These are phyloP conservation scores for Phytophthora sojae DNA, from an alignment of 352 stramenopile species.

Conservation along the genomic window DNA sequence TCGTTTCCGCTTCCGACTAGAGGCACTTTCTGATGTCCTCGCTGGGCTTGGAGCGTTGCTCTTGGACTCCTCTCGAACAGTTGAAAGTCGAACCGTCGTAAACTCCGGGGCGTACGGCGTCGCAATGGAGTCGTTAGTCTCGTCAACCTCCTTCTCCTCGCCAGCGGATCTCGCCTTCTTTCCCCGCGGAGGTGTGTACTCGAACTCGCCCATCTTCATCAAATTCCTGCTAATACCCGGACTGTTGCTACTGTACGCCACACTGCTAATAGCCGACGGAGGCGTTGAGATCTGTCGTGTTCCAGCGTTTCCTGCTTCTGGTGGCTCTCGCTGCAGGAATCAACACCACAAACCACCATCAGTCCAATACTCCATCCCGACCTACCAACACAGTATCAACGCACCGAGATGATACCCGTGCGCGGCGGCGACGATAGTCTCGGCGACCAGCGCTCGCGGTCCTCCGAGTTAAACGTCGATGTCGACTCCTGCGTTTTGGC, in stretches of 20 bases:
- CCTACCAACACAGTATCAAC: not conserved
- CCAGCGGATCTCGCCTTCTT: slow-evolving; percentile 29
- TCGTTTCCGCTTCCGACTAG: slow-evolving; percentile 61
- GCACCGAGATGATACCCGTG: slow-evolving; percentile 59
- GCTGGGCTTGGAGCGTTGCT: slow-evolving; percentile 13
- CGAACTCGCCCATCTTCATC: slow-evolving; percentile 85
- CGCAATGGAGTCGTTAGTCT: slow-evolving; percentile 41
- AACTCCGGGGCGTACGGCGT: slow-evolving; percentile 67
- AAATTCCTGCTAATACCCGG: slow-evolving; percentile 79
- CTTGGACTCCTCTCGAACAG: slow-evolving; percentile 10
- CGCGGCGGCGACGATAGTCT: slow-evolving; percentile 62
- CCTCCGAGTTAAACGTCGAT: slow-evolving; percentile 59
- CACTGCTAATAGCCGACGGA: slow-evolving; percentile 78
- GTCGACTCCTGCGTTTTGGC: slow-evolving; percentile 46
- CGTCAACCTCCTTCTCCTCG: slow-evolving; percentile 33
- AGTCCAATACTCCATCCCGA: slow-evolving; percentile 3
- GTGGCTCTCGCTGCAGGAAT: slow-evolving; percentile 16
- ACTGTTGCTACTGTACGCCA: slow-evolving; percentile 63
- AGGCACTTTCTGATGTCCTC: slow-evolving; percentile 32
- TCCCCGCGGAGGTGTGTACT: slow-evolving; percentile 66
- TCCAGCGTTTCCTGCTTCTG: slow-evolving; percentile 24
- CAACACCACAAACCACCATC: not conserved
- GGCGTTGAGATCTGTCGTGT: slow-evolving; percentile 52
- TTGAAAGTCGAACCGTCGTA: slow-evolving; percentile 52
- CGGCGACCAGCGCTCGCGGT: slow-evolving; percentile 59